Evolutionary conservation across 73 alveolate species (phyloP).

Genomic region (Paramecium tetraurelia): DNA sequence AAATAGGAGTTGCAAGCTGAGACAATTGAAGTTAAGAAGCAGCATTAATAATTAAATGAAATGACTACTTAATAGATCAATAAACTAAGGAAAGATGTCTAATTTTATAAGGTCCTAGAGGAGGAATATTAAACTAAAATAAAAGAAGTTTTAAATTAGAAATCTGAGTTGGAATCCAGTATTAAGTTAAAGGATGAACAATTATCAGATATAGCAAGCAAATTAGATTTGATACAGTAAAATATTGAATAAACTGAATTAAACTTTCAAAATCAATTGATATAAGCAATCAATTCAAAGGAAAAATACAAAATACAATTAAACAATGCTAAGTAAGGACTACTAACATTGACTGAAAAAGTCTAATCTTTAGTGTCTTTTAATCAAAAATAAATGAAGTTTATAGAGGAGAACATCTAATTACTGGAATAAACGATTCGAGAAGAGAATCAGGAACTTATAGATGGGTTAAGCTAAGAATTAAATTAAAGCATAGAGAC

Average conservation of each 20-base stretch:
- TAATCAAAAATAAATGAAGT: neutral
- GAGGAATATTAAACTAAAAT: neutral
- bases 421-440: neutral
- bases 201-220: neutral
- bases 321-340: neutral
- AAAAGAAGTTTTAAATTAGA: neutral
- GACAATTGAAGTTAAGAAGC: neutral
- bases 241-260: neutral
- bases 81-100: neutral
- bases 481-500: neutral
- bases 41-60: neutral
- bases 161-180: neutral
- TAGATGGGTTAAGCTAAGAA: neutral
- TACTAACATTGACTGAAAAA: neutral
- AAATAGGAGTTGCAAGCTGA: neutral
- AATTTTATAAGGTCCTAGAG: neutral
- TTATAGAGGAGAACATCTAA: neutral
- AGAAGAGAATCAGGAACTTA: neutral
- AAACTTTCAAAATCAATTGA: neutral
- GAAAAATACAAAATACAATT: neutral
- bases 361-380: neutral
- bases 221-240: neutral
- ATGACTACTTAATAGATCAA: neutral
- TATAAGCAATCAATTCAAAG: neutral
- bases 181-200: neutral